phyloP scores from a whole-genome alignment of 768 basidiomycete genomes.

The Leccinum variicolor region DNA sequence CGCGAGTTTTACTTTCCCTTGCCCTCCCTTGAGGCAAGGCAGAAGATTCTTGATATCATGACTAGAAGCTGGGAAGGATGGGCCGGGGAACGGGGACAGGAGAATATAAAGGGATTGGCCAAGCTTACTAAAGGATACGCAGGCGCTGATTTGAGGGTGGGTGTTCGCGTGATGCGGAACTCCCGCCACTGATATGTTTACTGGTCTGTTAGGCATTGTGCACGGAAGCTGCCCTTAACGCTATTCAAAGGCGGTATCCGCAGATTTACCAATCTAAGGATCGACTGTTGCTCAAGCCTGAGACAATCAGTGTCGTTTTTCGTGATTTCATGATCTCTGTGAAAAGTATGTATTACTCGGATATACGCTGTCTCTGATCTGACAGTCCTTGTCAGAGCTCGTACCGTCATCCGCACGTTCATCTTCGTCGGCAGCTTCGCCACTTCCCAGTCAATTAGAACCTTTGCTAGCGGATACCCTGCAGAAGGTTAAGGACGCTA shows the following conservation, averaged over 20 bases:
- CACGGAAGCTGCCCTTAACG: constrained; percentile 95
- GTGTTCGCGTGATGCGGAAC: constrained; percentile 21
- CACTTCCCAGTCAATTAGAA: constrained; percentile 79
- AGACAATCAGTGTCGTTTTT: constrained; percentile 78
- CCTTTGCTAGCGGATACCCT: constrained; percentile 71
- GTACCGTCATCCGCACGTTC: constrained; percentile 95
- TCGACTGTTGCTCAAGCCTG: constrained; percentile 78
- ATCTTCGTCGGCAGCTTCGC: constrained; percentile 78
- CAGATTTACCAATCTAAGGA: constrained; percentile 95
- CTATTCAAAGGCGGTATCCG: constrained; percentile 92
- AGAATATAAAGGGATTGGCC: constrained; percentile 64
- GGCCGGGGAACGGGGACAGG: constrained; percentile 49
- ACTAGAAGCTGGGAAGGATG: constrained; percentile 88
- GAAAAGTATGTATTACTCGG: constrained; percentile 62
- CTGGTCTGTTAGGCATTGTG: constrained; percentile 67
- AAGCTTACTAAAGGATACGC: constrained; percentile 96
- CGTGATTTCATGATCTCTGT: constrained; percentile 97
- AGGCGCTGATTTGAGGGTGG: constrained; percentile 91
- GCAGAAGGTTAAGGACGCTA: constrained; percentile 65
- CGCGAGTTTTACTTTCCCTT: constrained; percentile 97
- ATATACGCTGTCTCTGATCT: not conserved
- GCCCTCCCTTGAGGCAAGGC: constrained; percentile 78
- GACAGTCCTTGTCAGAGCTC: constrained; percentile 57
- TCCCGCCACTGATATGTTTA: constrained; percentile 1
- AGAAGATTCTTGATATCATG: constrained; percentile 88